Percentiles rank a stretch among this genome's conserved stretches.
Conservation (phyloP, 306 rosid genomes). For the Senna tora region DNA sequence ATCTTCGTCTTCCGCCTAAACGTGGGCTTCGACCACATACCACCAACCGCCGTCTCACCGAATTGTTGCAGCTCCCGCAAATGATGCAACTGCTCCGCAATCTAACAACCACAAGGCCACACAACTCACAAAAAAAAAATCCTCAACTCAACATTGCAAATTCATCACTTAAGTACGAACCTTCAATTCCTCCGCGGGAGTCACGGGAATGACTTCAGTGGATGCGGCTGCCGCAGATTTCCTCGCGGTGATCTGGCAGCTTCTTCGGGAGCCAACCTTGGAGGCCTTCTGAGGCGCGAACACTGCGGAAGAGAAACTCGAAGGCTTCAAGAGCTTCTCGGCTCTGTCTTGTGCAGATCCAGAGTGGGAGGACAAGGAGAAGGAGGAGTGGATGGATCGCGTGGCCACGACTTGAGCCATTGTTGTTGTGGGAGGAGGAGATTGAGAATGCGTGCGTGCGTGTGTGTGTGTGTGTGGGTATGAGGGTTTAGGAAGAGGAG, state of each 20-base stretch:
- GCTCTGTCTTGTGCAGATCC: conserved; percentile 60
- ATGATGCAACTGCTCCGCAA: conserved; percentile 60
- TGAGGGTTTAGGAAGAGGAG: conserved; percentile 2
- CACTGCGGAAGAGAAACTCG: conserved; percentile 49
- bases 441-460: background rate
- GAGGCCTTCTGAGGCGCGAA: conserved; percentile 35
- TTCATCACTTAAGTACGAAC: too few relatives aligned
- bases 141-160: too few relatives aligned
- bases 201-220: conserved; percentile 66
- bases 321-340: conserved; percentile 52
- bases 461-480: background rate
- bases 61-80: conserved; percentile 58
- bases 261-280: conserved; percentile 14
- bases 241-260: conserved; percentile 52
- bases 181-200: conserved; percentile 74
- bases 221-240: conserved; percentile 63
- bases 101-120: conserved; percentile 41
- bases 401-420: conserved; percentile 88
- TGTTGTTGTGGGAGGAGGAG: conserved; percentile 23
- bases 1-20: conserved; percentile 93
- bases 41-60: conserved; percentile 63
- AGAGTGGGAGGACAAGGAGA: conserved; percentile 47
- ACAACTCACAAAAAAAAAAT: conserved; percentile 30
- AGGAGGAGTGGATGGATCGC: conserved; percentile 68
- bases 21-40: conserved; percentile 83